Evolutionary conservation across 441 rosid species (phyloP), one percentile per base, ranked within the genome.

Genomic region (Euphorbia schlechtendalii): DNA sequence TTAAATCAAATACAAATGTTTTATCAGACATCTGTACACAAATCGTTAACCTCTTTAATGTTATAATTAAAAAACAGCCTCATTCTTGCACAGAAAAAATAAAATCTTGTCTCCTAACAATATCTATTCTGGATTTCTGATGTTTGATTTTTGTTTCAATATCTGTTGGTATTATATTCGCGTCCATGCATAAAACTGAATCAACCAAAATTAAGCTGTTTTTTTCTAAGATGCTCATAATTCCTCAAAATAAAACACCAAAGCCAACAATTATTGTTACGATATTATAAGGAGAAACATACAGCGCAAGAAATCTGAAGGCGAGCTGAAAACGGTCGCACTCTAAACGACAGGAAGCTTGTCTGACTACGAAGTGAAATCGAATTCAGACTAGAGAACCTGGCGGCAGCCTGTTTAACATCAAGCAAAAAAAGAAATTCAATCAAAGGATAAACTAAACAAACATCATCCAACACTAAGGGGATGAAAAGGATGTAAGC

Each of bases 271-370:
- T 32, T 11, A 32, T 30, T 9, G 57, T 21, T 40, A 20, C 15
- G 36, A 11, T 67, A 36, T 14, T 13, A 45, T 14, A 46, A 5
- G 14, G 2, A 68, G 66, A 65, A 66, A 76, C 81, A 55, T 81
- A 85, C 91, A 40, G 81, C 82, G 12, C 85, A 81, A 53, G 83
- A 81, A 70, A n/a, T n/a, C n/a, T n/a, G n/a, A n/a, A n/a, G n/a
- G n/a, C n/a, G n/a, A n/a, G n/a, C n/a, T n/a, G n/a, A 86, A 71
- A 63, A 24, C 5, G 74, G 78, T n/a, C 53, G 76, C 40, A 78
- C 70, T 22, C 72, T 72, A 71, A 87, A 84, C 6, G 92, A 84
- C 60, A 86, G 80, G 69, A 34, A 79, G 61, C 73, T 81, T 72
- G 75, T 83, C 67, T 71, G 73, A 49, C 43, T 67, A 14, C 77